These are phyloP conservation scores for Boletus coccyginus DNA, from an alignment of 768 basidiomycete genomes.

Conservation along the genomic window DNA sequence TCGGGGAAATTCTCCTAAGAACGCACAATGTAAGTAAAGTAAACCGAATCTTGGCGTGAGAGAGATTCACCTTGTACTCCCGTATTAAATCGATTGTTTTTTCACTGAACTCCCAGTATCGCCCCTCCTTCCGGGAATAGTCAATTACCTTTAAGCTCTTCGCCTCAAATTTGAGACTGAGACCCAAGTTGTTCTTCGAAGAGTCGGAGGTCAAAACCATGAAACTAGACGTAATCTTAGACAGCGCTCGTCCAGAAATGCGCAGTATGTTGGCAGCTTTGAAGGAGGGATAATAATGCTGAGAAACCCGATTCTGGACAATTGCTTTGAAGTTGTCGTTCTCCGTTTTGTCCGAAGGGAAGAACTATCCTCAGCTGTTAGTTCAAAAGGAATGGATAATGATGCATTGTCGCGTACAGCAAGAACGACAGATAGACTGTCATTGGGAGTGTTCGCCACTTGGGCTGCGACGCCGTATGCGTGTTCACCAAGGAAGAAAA, in stretches of 20 bases:
- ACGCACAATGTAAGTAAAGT: neutral
- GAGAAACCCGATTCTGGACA: constrained; percentile 48
- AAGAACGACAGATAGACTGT: constrained; percentile 74
- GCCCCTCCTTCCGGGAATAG: constrained; percentile 81
- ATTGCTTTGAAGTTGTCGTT: constrained; percentile 73
- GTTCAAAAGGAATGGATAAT: neutral
- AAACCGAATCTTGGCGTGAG: too few relatives aligned
- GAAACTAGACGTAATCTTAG: constrained; percentile 91
- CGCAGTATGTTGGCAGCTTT: constrained; percentile 70
- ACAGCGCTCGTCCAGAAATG: constrained; percentile 75
- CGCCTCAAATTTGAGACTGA: constrained; percentile 94
- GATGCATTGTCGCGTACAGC: constrained; percentile 53
- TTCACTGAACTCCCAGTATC: constrained; percentile 92
- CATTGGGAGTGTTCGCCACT: constrained; percentile 69
- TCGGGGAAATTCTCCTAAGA: constrained; percentile 76
- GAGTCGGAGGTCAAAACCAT: constrained; percentile 79
- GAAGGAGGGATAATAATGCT: constrained; percentile 76
- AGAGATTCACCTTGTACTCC: constrained; percentile 68
- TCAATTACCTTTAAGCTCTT: constrained; percentile 92
- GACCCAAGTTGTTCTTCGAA: constrained; percentile 84
- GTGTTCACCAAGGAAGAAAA: constrained; percentile 95
- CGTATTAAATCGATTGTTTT: constrained; percentile 76
- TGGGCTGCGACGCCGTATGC: constrained; percentile 96
- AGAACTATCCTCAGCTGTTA: constrained; percentile 55
- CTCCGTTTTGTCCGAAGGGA: constrained; percentile 79